phyloP scores from a whole-genome alignment of 1,284 basidiomycete species.

The Melampsora larici-populina region DNA sequence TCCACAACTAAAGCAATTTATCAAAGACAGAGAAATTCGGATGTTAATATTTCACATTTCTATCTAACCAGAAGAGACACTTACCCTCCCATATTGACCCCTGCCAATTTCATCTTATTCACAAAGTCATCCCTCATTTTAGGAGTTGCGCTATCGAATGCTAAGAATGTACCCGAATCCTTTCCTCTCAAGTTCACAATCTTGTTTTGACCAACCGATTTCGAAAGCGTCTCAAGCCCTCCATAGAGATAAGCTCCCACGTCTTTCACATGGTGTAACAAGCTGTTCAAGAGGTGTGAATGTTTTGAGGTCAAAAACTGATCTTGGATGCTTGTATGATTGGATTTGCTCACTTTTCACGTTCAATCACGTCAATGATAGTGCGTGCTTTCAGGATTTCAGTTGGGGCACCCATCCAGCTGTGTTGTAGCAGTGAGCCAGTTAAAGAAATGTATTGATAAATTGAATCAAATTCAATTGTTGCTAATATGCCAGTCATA shows the following conservation, averaged over 20 bases:
- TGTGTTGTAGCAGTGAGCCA: neutral
- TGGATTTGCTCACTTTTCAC: slow-evolving; percentile 47
- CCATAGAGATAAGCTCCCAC: slow-evolving; percentile 50
- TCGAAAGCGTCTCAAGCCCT: slow-evolving; percentile 46
- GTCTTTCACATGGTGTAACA: slow-evolving; percentile 48
- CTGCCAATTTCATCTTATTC: slow-evolving; percentile 48
- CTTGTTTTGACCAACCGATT: slow-evolving; percentile 44
- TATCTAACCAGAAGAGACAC: neutral
- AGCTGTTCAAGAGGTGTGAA: slow-evolving; percentile 1
- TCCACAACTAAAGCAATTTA: slow-evolving; percentile 44
- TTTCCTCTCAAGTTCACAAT: slow-evolving; percentile 50
- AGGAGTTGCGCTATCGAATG: slow-evolving; percentile 47
- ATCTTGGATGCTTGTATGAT: neutral
- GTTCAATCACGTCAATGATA: slow-evolving; percentile 57
- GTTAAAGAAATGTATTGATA: neutral
- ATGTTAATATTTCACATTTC: neutral
- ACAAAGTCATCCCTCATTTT: slow-evolving; percentile 48
- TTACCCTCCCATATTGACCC: slow-evolving; percentile 50
- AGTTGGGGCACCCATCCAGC: slow-evolving; percentile 56
- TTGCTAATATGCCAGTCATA: neutral
- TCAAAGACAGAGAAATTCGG: neutral
- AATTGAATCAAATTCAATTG: neutral
- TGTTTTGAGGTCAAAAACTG: neutral
- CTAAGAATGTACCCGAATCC: slow-evolving; percentile 50
- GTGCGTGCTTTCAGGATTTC: slow-evolving; percentile 59